Evolutionary conservation across 352 stramenopile genomes (phyloP).

Genomic region (Plasmopara viticola): DNA sequence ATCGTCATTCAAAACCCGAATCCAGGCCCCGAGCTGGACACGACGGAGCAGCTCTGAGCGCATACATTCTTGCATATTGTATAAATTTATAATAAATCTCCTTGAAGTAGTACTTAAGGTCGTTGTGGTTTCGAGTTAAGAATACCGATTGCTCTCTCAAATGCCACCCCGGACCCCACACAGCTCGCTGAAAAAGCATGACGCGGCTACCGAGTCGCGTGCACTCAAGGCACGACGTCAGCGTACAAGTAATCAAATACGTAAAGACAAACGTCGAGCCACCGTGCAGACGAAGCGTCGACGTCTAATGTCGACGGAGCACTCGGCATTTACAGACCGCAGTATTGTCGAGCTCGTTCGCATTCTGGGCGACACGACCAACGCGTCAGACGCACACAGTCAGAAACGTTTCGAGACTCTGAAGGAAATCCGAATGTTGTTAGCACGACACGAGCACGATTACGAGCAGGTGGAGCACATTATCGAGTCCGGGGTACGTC

Average conservation of each 20-base stretch:
- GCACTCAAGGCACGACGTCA: slow-evolving; percentile 55
- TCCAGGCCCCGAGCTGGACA: slow-evolving; percentile 38
- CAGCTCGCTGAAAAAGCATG: slow-evolving; percentile 77
- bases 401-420: slow-evolving; percentile 67
- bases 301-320: slow-evolving; percentile 47
- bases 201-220: slow-evolving; percentile 48
- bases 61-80: too few species aligned
- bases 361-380: slow-evolving; percentile 37
- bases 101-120: too few species aligned
- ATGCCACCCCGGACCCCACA: slow-evolving; percentile 39
- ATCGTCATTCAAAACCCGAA: slow-evolving; percentile 92
- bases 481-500: slow-evolving; percentile 67
- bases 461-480: slow-evolving; percentile 65
- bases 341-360: slow-evolving; percentile 49
- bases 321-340: slow-evolving; percentile 40
- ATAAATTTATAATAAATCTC: too few species aligned
- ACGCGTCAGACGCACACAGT: slow-evolving; percentile 31
- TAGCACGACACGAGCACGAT: slow-evolving; percentile 57
- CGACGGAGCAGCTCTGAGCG: slow-evolving; percentile 2
- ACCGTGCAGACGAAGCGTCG: slow-evolving; percentile 64
- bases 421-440: slow-evolving; percentile 55
- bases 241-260: slow-evolving; percentile 57
- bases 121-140: too few species aligned
- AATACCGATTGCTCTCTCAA: not conserved
- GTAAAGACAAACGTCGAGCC: slow-evolving; percentile 65